Evolutionary conservation across 2,329 filamentous ascomycete genomes (phyloP).

Genomic region (Paecilomyces formosus): DNA sequence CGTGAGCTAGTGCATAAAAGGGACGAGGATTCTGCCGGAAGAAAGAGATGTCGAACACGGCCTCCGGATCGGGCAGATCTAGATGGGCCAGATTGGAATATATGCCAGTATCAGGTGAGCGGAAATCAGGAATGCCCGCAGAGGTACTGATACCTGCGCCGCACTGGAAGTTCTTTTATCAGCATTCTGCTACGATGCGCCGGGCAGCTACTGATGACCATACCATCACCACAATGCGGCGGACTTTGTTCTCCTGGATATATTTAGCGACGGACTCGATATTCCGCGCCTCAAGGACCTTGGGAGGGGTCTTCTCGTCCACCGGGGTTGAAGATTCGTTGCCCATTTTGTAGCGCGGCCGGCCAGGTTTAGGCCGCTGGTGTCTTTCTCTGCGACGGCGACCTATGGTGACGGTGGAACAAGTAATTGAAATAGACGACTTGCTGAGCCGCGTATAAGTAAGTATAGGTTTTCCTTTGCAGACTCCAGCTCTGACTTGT

Average conservation of each 20-base stretch:
- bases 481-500: neutral
- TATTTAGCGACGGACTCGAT: conserved; percentile 71
- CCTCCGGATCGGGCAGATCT: conserved; percentile 80
- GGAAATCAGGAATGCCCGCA: conserved; percentile 75
- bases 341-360: conserved; percentile 56
- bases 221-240: conserved; percentile 73
- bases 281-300: conserved; percentile 60
- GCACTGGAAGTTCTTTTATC: conserved; percentile 39
- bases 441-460: neutral
- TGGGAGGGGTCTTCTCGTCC: conserved; percentile 56
- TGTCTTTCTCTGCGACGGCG: conserved; percentile 40
- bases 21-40: conserved; percentile 78
- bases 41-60: conserved; percentile 87
- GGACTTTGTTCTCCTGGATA: conserved; percentile 62
- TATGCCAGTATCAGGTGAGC: conserved; percentile 84
- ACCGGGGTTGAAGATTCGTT: conserved; percentile 68
- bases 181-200: neutral
- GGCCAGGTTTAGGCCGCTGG: conserved; percentile 26
- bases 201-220: conserved; percentile 9
- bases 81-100: conserved; percentile 87
- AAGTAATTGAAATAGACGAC: neutral
- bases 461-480: neutral
- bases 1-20: conserved; percentile 86
- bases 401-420: conserved; percentile 37
- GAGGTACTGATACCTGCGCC: conserved; percentile 66